phyloP scores from a whole-genome alignment of 2,329 filamentous ascomycete species.

The Colletotrichum abscissum region DNA sequence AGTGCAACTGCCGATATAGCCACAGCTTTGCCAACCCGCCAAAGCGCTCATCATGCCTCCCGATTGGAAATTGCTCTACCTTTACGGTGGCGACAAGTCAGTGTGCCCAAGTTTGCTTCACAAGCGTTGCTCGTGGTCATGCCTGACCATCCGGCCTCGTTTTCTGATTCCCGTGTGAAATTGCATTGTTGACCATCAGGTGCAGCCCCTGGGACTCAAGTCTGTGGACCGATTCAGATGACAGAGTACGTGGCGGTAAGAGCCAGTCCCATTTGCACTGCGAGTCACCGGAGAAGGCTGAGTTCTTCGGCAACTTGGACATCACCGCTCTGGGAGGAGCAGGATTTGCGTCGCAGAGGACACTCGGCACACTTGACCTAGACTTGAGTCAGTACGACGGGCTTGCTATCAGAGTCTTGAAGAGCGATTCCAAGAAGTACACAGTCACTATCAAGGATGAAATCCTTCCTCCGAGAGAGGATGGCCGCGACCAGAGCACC shows the following conservation, averaged over 20 bases:
- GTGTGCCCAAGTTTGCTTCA: constrained; percentile 31
- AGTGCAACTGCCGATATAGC: background rate
- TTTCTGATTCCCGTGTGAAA: background rate
- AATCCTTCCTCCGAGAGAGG: constrained; percentile 65
- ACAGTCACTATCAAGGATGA: constrained; percentile 81
- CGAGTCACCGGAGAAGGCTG: constrained; percentile 51
- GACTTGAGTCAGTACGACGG: constrained; percentile 74
- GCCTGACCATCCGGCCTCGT: background rate
- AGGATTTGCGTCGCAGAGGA: constrained; percentile 84
- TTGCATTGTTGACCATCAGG: constrained; percentile 1
- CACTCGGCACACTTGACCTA: constrained; percentile 68
- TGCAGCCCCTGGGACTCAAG: constrained; percentile 66
- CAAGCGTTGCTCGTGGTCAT: background rate
- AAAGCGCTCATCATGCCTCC: constrained; percentile 17
- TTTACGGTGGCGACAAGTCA: constrained; percentile 55
- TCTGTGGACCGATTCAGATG: constrained; percentile 78
- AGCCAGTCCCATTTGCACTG: constrained; percentile 66
- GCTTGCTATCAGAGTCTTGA: constrained; percentile 63
- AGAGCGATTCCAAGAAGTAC: constrained; percentile 74
- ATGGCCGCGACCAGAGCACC: constrained; percentile 78
- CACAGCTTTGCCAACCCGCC: background rate
- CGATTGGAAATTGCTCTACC: constrained; percentile 40
- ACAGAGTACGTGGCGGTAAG: constrained; percentile 80
- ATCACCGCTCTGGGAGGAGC: constrained; percentile 81
- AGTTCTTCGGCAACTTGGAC: constrained; percentile 78